Base-by-base conservation (phyloP, 2,329 filamentous ascomycete genomes). In the Phialophora verrucosa region DNA sequence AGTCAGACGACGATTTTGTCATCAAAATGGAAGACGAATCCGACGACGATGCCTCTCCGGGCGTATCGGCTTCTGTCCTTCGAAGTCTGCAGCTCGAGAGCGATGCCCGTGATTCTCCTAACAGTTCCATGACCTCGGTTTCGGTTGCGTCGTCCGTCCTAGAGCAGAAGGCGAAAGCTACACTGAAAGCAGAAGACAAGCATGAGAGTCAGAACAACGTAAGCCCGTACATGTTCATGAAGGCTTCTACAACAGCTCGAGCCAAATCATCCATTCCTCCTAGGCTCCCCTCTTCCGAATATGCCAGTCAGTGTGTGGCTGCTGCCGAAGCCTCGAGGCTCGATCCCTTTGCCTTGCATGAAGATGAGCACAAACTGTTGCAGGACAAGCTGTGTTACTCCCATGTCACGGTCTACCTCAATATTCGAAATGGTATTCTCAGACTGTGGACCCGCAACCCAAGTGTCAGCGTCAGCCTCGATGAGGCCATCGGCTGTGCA, bases 351-450 rank as follows among this genome's bases (percentile, higher is more conserved):
- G 89, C 91, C 11, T 81, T 99, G 47, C 93, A 98, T 77, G 85
- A 87, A 29, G 89, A 91, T 69, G 95, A 99, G 78, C 93, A 97
- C 75, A 82, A 85, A 66, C 83, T 97, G 66, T 81, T 99, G 49
- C 87, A 91, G 68, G 85, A 91, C 68, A 89, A 96, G 73, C 88
- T 99, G 72, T 96, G 90, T 75, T 89, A 92, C 73, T 85, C 90
- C 35, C 95, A 99, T 78, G 92, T 97, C 71, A 97, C 94, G 2
- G 91, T 92, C 12, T 99, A 99, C 79, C 83, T 99, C 62, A 98
- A 98, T 76, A 95, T 99, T 69, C 87, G 95, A 72, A 99, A 99
- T 77, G 91, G 92, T 17, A 97, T 99, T 66, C 82, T 99, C 61
- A 87, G 95, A 63, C 80, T 98, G 49, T 99, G 95, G 95, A 85